Conservation (phyloP, 2,329 filamentous ascomycete genomes). For the Calonectria montana region DNA sequence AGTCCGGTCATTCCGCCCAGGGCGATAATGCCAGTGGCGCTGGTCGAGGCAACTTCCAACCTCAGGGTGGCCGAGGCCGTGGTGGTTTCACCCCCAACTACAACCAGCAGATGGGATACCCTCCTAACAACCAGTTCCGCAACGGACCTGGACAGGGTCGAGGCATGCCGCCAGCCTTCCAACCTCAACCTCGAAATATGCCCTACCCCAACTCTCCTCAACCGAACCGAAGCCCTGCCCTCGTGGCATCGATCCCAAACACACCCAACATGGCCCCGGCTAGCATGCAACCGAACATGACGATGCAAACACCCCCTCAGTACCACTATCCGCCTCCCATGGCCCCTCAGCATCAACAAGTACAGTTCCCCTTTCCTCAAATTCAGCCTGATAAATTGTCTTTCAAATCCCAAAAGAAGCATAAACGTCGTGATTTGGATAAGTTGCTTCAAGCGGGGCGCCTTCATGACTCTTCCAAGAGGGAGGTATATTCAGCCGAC, state of each 20-base stretch:
- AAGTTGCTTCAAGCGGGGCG: slow-evolving; percentile 55
- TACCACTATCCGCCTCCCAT: slow-evolving; percentile 71
- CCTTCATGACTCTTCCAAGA: slow-evolving; percentile 51
- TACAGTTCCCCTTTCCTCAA: slow-evolving; percentile 61
- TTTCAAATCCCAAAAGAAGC: slow-evolving; percentile 58
- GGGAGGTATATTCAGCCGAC: slow-evolving; percentile 49
- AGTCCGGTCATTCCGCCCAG: slow-evolving; percentile 86
- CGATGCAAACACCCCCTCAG: slow-evolving; percentile 72
- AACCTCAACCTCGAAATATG: slow-evolving; percentile 58
- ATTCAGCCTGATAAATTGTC: slow-evolving; percentile 47
- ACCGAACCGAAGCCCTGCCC: slow-evolving; percentile 73
- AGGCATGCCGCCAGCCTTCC: slow-evolving; percentile 62
- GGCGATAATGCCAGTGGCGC: slow-evolving; percentile 55
- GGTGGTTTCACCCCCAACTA: slow-evolving; percentile 61
- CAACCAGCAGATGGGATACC: slow-evolving; percentile 59
- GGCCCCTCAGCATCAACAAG: slow-evolving; percentile 71
- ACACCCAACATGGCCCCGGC: slow-evolving; percentile 76
- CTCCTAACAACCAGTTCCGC: slow-evolving; percentile 56
- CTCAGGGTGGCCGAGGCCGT: slow-evolving; percentile 62
- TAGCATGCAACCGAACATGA: slow-evolving; percentile 66
- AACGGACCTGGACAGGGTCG: slow-evolving; percentile 61
- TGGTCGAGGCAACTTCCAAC: slow-evolving; percentile 65
- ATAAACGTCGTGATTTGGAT: slow-evolving; percentile 59
- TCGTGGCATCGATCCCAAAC: slow-evolving; percentile 73
- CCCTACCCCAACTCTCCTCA: slow-evolving; percentile 72